These are phyloP conservation scores for Letharia lupina DNA, from an alignment of 495 filamentous ascomycete genomes.

Conservation along the genomic window DNA sequence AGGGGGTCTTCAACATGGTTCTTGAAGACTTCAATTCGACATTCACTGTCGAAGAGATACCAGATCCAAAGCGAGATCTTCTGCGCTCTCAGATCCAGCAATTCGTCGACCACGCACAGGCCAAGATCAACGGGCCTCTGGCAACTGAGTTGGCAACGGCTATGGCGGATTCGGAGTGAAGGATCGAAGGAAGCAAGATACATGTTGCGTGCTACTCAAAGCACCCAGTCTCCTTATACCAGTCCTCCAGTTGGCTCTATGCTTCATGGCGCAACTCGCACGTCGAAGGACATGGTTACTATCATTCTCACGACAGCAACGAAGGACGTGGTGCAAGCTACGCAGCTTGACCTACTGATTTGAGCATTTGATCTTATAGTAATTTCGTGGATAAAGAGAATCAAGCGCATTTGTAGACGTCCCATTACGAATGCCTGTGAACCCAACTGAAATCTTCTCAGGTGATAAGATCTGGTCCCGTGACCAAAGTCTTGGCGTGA, in stretches of 20 bases:
- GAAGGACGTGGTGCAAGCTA: background rate
- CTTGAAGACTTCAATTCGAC: conserved; percentile 4
- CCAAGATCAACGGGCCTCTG: background rate
- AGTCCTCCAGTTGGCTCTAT: background rate
- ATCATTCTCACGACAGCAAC: background rate
- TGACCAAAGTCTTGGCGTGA: background rate
- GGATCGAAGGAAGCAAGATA: background rate
- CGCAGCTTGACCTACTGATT: background rate
- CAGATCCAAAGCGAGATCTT: background rate
- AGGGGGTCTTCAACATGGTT: background rate
- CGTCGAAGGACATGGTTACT: background rate
- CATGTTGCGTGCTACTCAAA: background rate
- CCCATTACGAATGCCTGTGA: background rate
- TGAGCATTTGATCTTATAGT: background rate
- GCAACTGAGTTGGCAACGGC: background rate
- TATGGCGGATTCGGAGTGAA: background rate
- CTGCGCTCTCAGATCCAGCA: background rate
- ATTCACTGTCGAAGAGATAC: conserved; percentile 1
- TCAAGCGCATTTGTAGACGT: background rate
- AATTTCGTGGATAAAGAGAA: background rate
- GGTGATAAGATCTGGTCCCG: background rate
- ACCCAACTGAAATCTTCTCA: background rate
- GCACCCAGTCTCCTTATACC: background rate
- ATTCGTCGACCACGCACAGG: background rate
- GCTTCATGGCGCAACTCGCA: background rate